Base-by-base conservation (phyloP, 208 protist species). In the Sergeia podlipaevii region DNA sequence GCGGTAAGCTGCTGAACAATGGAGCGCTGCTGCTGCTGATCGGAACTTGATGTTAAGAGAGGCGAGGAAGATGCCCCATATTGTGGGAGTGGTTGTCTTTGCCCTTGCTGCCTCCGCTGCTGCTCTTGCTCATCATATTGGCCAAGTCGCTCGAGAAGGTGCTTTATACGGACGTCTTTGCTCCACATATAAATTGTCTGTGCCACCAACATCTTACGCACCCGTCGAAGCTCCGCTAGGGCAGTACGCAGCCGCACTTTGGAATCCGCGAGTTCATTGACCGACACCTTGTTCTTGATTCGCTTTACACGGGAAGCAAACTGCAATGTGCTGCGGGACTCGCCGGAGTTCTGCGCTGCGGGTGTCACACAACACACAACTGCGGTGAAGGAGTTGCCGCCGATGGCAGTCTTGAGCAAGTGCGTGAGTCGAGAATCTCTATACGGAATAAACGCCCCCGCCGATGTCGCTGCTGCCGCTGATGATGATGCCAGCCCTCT, bases 371-470 rank as follows among this genome's bases (percentile, higher is more conserved):
- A 92, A 62, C 74, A 87, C 30, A 96, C 70, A 37, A 96, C 67
- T 26, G 55, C 64, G 1, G 90, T 96, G 76, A 96, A 96, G 6
- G 94, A 97, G 75, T 99, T 99, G 28, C 98, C 98, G 27, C 88
- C 88, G 51, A 95, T 77, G 27, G 89, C 76, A 1, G 81, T 91
- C 53, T 96, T 96, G 43, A 98, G 88, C 11, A 97, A 43, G 52
- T 96, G 74, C 8, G 96, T 98, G 15, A 98, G 83, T 8, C 90
- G 86, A 2, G 85, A 96, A 63, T 97, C 88, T 10, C 93, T 83
- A 63, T 96, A 98, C 2, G 94, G 94, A 23, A 97, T 77, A 70
- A 91, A 91, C 7, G 63, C 55, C 17, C 42, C 43, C 18, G 45
- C 8, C 21, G 37, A 26, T 10, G 53, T 50, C 0, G 18, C 32